Conservation (phyloP, 1,284 basidiomycete species). For the Cystobasidiaceae sp. region DNA sequence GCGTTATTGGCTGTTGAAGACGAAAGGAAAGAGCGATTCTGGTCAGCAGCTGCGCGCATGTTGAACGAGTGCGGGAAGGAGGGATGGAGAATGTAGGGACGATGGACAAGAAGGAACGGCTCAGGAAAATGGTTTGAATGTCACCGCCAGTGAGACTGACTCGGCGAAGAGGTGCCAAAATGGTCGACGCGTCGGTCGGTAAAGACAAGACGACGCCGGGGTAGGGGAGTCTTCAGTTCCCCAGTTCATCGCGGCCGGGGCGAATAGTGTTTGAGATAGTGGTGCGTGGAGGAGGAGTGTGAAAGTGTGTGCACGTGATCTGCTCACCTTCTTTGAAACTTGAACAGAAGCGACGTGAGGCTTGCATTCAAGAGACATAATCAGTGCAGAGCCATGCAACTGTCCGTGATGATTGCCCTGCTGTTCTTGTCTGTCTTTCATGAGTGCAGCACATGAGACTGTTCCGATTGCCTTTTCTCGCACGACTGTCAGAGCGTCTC, state of each 20-base stretch:
- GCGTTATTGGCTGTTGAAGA: too few relatives aligned
- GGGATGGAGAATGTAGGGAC: background rate
- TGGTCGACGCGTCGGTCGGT: background rate
- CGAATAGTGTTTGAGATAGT: background rate
- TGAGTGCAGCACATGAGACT: too few relatives aligned
- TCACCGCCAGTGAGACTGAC: constrained; percentile 13
- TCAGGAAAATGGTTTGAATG: constrained; percentile 29
- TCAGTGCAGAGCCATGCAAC: too few relatives aligned
- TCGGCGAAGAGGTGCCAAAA: constrained; percentile 32
- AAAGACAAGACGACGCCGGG: background rate
- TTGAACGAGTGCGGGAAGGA: background rate
- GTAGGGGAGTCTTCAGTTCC: constrained; percentile 30
- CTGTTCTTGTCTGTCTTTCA: too few relatives aligned
- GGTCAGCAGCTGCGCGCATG: background rate
- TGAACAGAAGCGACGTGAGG: too few relatives aligned
- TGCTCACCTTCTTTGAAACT: too few relatives aligned
- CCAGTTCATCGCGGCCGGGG: constrained; percentile 31
- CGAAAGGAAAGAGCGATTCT: background rate
- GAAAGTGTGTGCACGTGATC: too few relatives aligned
- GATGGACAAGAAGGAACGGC: constrained; percentile 1
- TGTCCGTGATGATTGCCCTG: too few relatives aligned
- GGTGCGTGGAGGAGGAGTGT: background rate
- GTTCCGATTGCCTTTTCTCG: too few relatives aligned
- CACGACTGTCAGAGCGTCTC: too few relatives aligned
- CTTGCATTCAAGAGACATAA: too few relatives aligned